phyloP scores from a whole-genome alignment of 805 yeast species.

The Debaryomyces prosopidis region DNA sequence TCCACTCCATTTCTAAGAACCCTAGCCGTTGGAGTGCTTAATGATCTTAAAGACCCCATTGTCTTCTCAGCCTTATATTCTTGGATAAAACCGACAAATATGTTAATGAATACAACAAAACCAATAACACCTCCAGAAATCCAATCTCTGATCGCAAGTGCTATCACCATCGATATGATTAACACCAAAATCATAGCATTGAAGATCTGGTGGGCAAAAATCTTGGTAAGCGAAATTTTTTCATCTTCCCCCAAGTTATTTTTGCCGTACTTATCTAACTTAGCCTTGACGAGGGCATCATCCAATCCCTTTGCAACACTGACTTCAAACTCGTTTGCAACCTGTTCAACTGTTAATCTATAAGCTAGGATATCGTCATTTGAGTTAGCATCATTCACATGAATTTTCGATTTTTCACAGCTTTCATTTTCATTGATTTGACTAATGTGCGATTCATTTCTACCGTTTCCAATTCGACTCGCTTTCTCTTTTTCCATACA shows the following conservation, averaged over 20 bases:
- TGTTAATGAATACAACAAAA: slow-evolving; percentile 45
- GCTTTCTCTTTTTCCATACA: slow-evolving; percentile 3
- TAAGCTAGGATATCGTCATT: slow-evolving; percentile 17
- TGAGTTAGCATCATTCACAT: not conserved
- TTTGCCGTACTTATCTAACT: slow-evolving; percentile 16
- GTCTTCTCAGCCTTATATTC: slow-evolving; percentile 53
- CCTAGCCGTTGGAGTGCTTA: slow-evolving; percentile 47
- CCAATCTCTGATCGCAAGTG: slow-evolving; percentile 40
- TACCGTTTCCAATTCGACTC: not conserved
- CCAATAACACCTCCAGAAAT: slow-evolving; percentile 49
- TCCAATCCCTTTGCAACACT: slow-evolving; percentile 49
- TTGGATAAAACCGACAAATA: slow-evolving; percentile 51
- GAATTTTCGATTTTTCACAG: slow-evolving; percentile 13
- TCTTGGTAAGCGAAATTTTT: slow-evolving; percentile 25
- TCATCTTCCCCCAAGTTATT: slow-evolving; percentile 33
- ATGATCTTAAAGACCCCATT: slow-evolving; percentile 48
- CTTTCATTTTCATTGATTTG: slow-evolving; percentile 15
- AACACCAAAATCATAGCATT: slow-evolving; percentile 41
- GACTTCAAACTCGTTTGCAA: slow-evolving; percentile 41
- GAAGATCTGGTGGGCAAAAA: slow-evolving; percentile 38
- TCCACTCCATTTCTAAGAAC: slow-evolving; percentile 44
- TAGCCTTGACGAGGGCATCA: slow-evolving; percentile 12
- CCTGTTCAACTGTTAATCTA: slow-evolving; percentile 35
- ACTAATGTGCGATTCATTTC: slow-evolving; percentile 12
- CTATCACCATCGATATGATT: slow-evolving; percentile 37